Base-by-base conservation (phyloP, 192 early-diverging fungal species). In the Gorgonomyces haynaldii region DNA sequence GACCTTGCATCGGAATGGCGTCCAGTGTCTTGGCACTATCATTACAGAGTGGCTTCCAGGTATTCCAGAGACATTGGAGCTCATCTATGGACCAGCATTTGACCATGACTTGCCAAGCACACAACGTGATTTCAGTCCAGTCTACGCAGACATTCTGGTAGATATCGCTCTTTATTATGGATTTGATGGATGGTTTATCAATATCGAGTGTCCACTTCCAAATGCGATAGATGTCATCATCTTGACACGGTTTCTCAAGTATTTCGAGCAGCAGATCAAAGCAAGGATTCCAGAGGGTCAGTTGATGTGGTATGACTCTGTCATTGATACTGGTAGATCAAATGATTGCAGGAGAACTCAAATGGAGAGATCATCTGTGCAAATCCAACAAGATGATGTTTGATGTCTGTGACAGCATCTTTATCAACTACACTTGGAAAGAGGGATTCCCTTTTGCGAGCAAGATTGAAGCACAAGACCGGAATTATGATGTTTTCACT, bases 131-230 rank as follows among this genome's bases (percentile, higher is more conserved):
- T 79, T 67, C 45, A 66, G 60, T 45, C 59, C 58, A 5, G 41
- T 50, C 20, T 81, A 61, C 58, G 76, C 79, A 0, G 68, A 81
- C 40, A 79, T 65, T 20, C 37, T 60, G 61, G 76, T 82, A 2
- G 65, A 65, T 7, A 37, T 83, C 25, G 76, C 81, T 4, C 45
- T 60, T 6, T 70, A 77, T 52, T 83, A 79, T 53, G 50, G 56
- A 30, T 83, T 83, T 65, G 81, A 83, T 58, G 81, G 81, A 0
- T 78, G 69, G 65, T 62, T 83, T 19, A 62, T 83, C 37, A 83
- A 83, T 43, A 72, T 83, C 34, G 81, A 83, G 60, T 58, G 62
- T 17, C 60, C 50, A 52, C 61, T 51, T 39, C 54, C 0, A 3
- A 36, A 12, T 35, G 17, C 42, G 26, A 26, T 52, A 17, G 21